A percentile compares a stretch with the other conserved stretches of the same genome.
phyloP scores from a whole-genome alignment of 371 early-diverging fungal species.

The Mucor irregularis region DNA sequence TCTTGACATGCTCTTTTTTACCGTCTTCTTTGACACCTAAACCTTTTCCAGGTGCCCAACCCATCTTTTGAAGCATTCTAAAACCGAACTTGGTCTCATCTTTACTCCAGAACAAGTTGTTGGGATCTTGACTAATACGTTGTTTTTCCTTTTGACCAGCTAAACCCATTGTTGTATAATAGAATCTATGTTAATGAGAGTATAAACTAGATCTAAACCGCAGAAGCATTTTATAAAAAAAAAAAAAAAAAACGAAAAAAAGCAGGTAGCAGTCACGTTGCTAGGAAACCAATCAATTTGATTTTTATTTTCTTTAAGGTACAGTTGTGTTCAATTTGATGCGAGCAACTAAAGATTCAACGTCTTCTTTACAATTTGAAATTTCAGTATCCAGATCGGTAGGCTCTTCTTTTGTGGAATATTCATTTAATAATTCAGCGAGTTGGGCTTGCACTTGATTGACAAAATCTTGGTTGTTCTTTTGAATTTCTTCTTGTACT shows the following conservation, averaged over 20 bases:
- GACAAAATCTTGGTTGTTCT: constrained; percentile 17
- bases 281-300: not conserved
- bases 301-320: not conserved
- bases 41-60: constrained; percentile 94
- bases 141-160: constrained; percentile 81
- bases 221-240: constrained; percentile 3
- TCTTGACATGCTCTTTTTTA: constrained; percentile 75
- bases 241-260: not conserved
- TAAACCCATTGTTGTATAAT: constrained; percentile 67
- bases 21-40: constrained; percentile 90
- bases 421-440: not conserved
- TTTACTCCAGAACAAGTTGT: constrained; percentile 86
- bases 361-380: constrained; percentile 29
- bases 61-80: constrained; percentile 92
- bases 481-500: constrained; percentile 14
- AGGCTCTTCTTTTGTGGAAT: not conserved
- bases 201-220: too few relatives aligned
- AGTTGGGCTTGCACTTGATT: constrained; percentile 11
- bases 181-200: not conserved
- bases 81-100: constrained; percentile 88
- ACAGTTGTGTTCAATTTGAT: constrained; percentile 11
- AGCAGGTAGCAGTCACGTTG: not conserved
- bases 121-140: constrained; percentile 89
- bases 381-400: constrained; percentile 13
- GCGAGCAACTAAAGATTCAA: constrained; percentile 21